These are phyloP conservation scores for Holtermanniella nyarrowii DNA, from an alignment of 768 basidiomycete genomes.

Conservation along the genomic window DNA sequence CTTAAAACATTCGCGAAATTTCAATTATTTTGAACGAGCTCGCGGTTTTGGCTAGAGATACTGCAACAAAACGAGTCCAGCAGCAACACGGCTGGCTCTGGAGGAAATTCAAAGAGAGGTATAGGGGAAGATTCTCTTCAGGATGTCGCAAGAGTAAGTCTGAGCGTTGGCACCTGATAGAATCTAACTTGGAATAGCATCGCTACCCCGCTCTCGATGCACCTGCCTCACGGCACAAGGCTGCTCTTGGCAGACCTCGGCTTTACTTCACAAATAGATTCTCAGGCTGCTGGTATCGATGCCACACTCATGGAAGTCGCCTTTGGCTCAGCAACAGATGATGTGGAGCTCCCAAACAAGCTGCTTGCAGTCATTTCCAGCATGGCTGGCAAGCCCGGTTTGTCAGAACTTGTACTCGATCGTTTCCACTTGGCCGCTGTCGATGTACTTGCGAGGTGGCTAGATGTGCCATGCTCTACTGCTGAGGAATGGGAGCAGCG, in stretches of 20 bases:
- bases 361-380: constrained; percentile 53
- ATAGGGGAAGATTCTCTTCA: too few species aligned
- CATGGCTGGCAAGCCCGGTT: constrained; percentile 53
- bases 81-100: too few species aligned
- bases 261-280: background rate
- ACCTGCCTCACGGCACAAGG: background rate
- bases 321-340: constrained; percentile 16
- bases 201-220: background rate
- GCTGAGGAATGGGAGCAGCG: constrained; percentile 29
- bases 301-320: constrained; percentile 1
- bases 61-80: too few species aligned
- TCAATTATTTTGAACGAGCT: background rate
- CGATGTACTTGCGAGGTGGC: constrained; percentile 74
- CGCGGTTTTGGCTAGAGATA: too few species aligned
- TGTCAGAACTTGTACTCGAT: constrained; percentile 55
- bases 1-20: too few species aligned
- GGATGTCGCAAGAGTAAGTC: too few species aligned
- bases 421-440: constrained; percentile 66
- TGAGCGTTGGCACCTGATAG: too few species aligned
- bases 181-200: too few species aligned
- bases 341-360: background rate
- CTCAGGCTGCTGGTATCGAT: background rate
- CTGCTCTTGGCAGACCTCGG: constrained; percentile 9
- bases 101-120: too few species aligned
- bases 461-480: constrained; percentile 46